Percentiles rank a stretch among this genome's conserved stretches.
These are phyloP conservation scores for Yamadazyma takamatsuzukensis DNA, from an alignment of 805 yeast genomes.

Conservation along the genomic window DNA sequence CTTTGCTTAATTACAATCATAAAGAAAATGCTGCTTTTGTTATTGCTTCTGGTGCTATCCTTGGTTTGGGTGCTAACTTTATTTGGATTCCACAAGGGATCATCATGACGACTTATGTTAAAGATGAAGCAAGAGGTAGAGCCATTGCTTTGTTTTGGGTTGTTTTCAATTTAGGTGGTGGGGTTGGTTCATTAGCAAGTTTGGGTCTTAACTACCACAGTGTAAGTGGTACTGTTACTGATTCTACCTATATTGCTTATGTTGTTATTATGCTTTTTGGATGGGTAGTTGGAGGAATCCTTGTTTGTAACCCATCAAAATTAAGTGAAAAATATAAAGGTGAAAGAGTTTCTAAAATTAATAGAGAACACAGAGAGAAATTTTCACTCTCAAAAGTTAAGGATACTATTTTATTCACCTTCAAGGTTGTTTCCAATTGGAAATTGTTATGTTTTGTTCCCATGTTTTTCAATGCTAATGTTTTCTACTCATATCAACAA, in stretches of 20 bases:
- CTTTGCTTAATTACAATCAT: conserved; percentile 41
- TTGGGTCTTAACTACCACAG: conserved; percentile 42
- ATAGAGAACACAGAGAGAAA: conserved; percentile 42
- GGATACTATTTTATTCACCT: conserved; percentile 32
- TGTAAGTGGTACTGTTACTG: conserved; percentile 18
- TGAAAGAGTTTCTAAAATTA: conserved; percentile 40
- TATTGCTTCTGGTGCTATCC: conserved; percentile 46
- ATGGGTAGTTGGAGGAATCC: conserved; percentile 16
- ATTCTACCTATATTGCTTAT: conserved; percentile 6
- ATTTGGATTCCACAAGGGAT: conserved; percentile 51
- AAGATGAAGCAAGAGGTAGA: conserved; percentile 43
- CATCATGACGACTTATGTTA: conserved; percentile 46
- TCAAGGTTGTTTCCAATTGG: conserved; percentile 36
- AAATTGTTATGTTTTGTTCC: conserved; percentile 39
- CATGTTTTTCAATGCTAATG: conserved; percentile 56
- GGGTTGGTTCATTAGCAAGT: conserved; percentile 45
- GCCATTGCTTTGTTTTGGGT: conserved; percentile 49
- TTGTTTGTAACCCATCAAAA: conserved; percentile 43
- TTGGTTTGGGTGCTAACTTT: conserved; percentile 45
- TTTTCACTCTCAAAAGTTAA: conserved; percentile 39
- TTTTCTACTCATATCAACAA: conserved; percentile 61
- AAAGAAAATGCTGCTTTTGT: conserved; percentile 43
- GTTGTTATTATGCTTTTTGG: conserved; percentile 7
- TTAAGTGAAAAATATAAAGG: conserved; percentile 50
- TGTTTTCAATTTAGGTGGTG: conserved; percentile 51